Conservation (phyloP, 2,329 filamentous ascomycete species). For the Penicillium sp. region DNA sequence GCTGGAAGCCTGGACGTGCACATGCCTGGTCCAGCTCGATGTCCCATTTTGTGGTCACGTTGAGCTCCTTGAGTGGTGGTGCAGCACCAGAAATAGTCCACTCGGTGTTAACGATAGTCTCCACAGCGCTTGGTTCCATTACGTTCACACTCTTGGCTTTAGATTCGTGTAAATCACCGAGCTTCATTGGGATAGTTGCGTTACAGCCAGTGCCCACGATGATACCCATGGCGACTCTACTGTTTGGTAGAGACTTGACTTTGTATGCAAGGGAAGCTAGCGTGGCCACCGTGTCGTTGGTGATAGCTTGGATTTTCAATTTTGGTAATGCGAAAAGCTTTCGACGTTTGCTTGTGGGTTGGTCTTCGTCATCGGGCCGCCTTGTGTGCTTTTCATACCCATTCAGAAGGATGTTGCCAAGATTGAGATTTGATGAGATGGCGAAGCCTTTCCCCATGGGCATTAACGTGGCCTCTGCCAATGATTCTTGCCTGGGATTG, state of each 20-base stretch:
- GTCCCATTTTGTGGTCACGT: conserved; percentile 70
- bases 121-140: conserved; percentile 52
- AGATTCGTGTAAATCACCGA: conserved; percentile 59
- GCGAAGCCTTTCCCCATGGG: conserved; percentile 60
- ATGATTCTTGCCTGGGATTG: conserved; percentile 47
- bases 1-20: conserved; percentile 72
- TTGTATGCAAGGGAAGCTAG: conserved; percentile 74
- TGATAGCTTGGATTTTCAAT: conserved; percentile 71
- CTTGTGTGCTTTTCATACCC: conserved; percentile 55
- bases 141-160: conserved; percentile 57
- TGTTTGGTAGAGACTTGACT: conserved; percentile 59
- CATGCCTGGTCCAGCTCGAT: conserved; percentile 62
- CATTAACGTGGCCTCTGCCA: conserved; percentile 55
- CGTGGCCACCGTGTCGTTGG: conserved; percentile 78
- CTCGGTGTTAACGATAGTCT: conserved; percentile 77
- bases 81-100: conserved; percentile 77
- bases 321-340: conserved; percentile 56
- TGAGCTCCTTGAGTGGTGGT: conserved; percentile 58
- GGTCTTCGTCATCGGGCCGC: conserved; percentile 36
- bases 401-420: conserved; percentile 53
- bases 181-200: conserved; percentile 70
- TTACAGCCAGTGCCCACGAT: conserved; percentile 82
- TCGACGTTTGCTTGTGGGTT: conserved; percentile 46
- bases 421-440: conserved; percentile 54
- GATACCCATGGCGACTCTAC: conserved; percentile 71